Evolutionary conservation across 345 rosid genomes (phyloP).

Genomic region (Dovyalis caffra): DNA sequence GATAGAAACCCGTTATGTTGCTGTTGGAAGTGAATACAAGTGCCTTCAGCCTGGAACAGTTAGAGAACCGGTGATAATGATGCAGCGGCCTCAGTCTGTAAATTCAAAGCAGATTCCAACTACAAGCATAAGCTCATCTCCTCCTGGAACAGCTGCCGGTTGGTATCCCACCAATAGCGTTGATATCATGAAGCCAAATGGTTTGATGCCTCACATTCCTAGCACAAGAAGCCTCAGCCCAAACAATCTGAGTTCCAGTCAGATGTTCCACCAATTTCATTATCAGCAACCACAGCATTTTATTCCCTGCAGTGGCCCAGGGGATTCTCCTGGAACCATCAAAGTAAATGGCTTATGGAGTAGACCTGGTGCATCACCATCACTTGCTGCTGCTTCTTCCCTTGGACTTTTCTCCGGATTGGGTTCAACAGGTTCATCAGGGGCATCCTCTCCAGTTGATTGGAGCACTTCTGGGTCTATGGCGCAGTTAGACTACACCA

Average conservation of each 20-base stretch:
- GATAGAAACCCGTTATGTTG: slow-evolving; percentile 46
- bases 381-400: slow-evolving; percentile 72
- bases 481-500: slow-evolving; percentile 58
- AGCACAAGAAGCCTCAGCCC: slow-evolving; percentile 42
- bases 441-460: slow-evolving; percentile 64
- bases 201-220: slow-evolving; percentile 44
- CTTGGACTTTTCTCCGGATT: slow-evolving; percentile 74
- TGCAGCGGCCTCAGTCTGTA: slow-evolving; percentile 68
- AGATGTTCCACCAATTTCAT: slow-evolving; percentile 54
- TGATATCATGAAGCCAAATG: slow-evolving; percentile 59
- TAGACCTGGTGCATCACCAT: slow-evolving; percentile 41
- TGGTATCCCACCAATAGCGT: slow-evolving; percentile 49
- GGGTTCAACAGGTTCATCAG: slow-evolving; percentile 55
- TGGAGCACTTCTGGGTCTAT: slow-evolving; percentile 64
- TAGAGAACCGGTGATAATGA: slow-evolving; percentile 62
- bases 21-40: slow-evolving; percentile 55
- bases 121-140: slow-evolving; percentile 45
- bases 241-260: slow-evolving; percentile 42
- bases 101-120: slow-evolving; percentile 48
- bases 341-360: slow-evolving; percentile 56
- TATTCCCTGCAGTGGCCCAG: slow-evolving; percentile 35
- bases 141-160: slow-evolving; percentile 49
- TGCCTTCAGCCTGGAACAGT: slow-evolving; percentile 44
- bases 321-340: slow-evolving; percentile 44
- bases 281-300: slow-evolving; percentile 58